Percentiles rank a stretch among this genome's conserved stretches.
phyloP scores from a whole-genome alignment of 768 basidiomycete species.

The Dentipellis fragilis region DNA sequence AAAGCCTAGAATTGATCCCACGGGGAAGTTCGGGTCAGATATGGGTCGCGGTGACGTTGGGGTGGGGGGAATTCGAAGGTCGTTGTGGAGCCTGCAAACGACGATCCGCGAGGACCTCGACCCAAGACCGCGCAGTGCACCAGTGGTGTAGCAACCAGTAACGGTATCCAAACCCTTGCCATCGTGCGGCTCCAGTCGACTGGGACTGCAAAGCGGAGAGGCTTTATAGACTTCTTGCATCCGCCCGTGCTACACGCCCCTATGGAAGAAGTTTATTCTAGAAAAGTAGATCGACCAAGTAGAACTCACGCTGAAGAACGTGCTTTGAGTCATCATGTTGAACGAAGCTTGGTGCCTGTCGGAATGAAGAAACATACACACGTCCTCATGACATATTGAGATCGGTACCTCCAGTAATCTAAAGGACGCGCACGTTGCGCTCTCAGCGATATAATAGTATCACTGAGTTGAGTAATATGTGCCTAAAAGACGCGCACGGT shows the following conservation, averaged over 20 bases:
- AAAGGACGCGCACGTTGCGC: no score
- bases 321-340: not conserved
- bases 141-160: not conserved
- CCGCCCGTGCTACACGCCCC: not conserved
- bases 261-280: no score
- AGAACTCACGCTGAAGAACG: not conserved
- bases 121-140: not conserved
- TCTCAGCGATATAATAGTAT: no score
- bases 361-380: no score
- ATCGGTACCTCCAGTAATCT: no score
- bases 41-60: slow-evolving; percentile 24
- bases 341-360: no score
- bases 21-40: slow-evolving; percentile 27
- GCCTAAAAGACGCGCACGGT: no score
- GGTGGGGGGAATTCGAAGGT: slow-evolving; percentile 32
- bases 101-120: slow-evolving; percentile 15
- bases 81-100: slow-evolving; percentile 32
- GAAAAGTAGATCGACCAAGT: no score
- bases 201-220: not conserved
- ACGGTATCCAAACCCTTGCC: not conserved
- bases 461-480: no score
- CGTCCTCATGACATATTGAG: no score
- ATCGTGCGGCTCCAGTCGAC: no score
- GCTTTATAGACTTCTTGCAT: not conserved
- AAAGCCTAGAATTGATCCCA: slow-evolving; percentile 31